These are phyloP conservation scores for Boletus huronensis DNA, from an alignment of 768 basidiomycete species.

Conservation along the genomic window DNA sequence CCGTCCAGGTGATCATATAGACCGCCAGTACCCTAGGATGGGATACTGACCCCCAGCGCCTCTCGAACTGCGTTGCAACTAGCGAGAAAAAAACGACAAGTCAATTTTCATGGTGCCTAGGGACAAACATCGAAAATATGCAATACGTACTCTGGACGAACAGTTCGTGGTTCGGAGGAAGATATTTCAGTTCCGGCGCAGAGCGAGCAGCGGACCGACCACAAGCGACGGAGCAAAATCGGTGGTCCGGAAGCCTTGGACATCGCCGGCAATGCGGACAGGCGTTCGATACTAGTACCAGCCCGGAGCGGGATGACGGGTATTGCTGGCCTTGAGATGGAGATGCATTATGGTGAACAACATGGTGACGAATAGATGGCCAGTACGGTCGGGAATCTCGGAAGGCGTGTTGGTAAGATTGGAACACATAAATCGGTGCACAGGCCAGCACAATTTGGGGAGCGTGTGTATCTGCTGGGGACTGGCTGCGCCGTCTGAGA, in stretches of 20 bases:
- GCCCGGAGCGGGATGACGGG: background rate
- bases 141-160: slow-evolving; percentile 6
- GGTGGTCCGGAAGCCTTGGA: slow-evolving; percentile 13
- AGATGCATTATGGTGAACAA: too few relatives aligned
- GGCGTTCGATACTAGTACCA: background rate
- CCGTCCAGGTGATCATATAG: slow-evolving; percentile 23
- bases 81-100: too few relatives aligned
- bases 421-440: background rate
- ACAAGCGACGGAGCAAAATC: slow-evolving; percentile 22
- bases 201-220: slow-evolving; percentile 3
- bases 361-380: background rate
- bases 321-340: background rate
- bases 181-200: slow-evolving; percentile 17
- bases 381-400: background rate
- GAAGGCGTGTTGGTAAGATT: background rate
- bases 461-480: too few relatives aligned
- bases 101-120: background rate
- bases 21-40: slow-evolving; percentile 16
- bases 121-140: background rate
- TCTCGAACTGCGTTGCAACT: slow-evolving; percentile 14
- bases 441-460: background rate
- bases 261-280: slow-evolving; percentile 19
- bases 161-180: slow-evolving; percentile 6
- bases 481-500: background rate
- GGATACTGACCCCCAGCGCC: slow-evolving; percentile 3